Evolutionary conservation across 1,139 yeast genomes (phyloP).

Genomic region (Blastobotrys apis): DNA sequence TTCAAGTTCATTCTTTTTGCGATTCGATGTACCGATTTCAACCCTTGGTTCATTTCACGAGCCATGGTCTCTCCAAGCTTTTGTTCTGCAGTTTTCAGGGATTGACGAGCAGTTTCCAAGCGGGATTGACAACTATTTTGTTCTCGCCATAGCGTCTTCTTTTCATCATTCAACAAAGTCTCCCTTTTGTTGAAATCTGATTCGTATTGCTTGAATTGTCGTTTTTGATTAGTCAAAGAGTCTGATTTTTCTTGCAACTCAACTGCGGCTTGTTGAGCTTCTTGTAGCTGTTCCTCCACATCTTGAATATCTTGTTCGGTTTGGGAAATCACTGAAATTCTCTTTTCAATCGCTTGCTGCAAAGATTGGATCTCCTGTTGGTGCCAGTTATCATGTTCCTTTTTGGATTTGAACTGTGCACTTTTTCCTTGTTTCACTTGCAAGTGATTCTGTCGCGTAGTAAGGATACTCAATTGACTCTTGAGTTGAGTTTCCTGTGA

Average conservation of each 20-base stretch:
- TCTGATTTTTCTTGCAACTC: constrained; percentile 33
- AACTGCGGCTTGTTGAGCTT: constrained; percentile 21
- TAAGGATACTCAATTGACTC: constrained; percentile 42
- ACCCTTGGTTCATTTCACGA: constrained; percentile 62
- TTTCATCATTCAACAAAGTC: constrained; percentile 51
- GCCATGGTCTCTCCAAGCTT: constrained; percentile 53
- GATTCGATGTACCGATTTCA: constrained; percentile 61
- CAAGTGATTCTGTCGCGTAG: constrained; percentile 56
- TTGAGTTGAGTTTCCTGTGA: constrained; percentile 43
- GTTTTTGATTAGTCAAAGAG: constrained; percentile 33
- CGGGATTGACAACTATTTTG: constrained; percentile 37
- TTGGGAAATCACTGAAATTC: constrained; percentile 21
- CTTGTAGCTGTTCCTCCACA: constrained; percentile 17
- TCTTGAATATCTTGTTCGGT: constrained; percentile 26
- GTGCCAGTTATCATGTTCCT: constrained; percentile 72
- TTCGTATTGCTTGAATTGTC: constrained; percentile 18
- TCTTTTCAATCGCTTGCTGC: constrained; percentile 33
- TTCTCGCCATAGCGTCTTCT: constrained; percentile 76
- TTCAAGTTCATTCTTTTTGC: constrained; percentile 49
- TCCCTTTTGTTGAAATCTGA: constrained; percentile 21
- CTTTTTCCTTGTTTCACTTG: constrained; percentile 73
- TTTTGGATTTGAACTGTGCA: constrained; percentile 51
- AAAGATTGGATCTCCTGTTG: constrained; percentile 44
- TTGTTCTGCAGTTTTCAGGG: constrained; percentile 52
- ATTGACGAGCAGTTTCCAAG: constrained; percentile 32